A percentile compares a stretch with the other conserved stretches of the same genome.
phyloP scores from a whole-genome alignment of 768 basidiomycete genomes.

The Solioccasus polychromus region DNA sequence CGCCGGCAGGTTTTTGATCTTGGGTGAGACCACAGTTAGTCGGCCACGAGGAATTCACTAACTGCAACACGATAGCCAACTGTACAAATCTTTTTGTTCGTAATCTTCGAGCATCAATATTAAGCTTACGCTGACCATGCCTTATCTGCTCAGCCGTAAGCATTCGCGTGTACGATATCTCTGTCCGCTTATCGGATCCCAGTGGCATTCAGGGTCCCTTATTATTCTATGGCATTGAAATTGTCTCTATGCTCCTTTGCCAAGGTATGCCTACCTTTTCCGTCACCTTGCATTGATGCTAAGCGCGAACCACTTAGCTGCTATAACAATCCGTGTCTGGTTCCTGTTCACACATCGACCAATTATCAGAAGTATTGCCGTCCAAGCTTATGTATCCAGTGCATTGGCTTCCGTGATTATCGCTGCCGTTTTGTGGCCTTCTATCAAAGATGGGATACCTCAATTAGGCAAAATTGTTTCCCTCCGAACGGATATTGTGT shows the following conservation, averaged over 20 bases:
- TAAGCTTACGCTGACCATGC: not conserved
- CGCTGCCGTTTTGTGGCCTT: not conserved
- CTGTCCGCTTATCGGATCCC: not conserved
- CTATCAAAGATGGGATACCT: not conserved
- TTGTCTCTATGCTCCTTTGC: conserved; percentile 6
- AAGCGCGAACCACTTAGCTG: conserved; percentile 1
- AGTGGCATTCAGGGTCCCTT: not conserved
- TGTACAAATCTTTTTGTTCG: conserved; percentile 1
- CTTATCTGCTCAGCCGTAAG: conserved; percentile 9
- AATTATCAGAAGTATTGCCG: conserved; percentile 1
- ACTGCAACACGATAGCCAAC: not conserved
- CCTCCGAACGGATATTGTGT: not conserved
- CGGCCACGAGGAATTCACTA: not conserved
- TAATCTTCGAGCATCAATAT: not conserved
- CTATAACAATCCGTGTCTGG: conserved; percentile 20
- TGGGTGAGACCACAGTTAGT: conserved; percentile 2
- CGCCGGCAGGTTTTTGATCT: conserved; percentile 1
- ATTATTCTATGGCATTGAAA: not conserved
- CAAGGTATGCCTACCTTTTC: conserved; percentile 10
- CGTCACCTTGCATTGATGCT: not conserved
- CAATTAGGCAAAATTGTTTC: not conserved
- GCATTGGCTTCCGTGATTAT: not conserved
- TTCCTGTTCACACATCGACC: conserved; percentile 9
- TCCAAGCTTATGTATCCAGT: not conserved
- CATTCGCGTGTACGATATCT: not conserved